Conservation (phyloP, 139 green algal genomes). For the Coccomyxa sp. region DNA sequence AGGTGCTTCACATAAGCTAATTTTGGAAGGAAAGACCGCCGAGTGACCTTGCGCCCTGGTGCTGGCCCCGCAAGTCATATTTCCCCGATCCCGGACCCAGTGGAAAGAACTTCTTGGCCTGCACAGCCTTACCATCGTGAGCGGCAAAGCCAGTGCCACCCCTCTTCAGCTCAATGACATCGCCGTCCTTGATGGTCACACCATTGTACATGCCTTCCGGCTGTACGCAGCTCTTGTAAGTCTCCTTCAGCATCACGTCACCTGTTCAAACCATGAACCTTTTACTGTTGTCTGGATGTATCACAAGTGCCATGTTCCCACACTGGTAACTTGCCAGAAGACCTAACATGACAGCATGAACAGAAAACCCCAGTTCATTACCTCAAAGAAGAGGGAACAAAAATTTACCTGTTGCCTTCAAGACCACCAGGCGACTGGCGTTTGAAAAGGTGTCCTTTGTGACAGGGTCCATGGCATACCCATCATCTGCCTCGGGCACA, state of each 20-base stretch:
- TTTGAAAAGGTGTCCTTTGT: slow-evolving; percentile 85
- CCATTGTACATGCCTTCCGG: slow-evolving; percentile 72
- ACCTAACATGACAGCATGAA: not conserved
- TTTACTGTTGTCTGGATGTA: not conserved
- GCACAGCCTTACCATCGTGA: slow-evolving; percentile 60
- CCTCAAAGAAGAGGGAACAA: too few species aligned
- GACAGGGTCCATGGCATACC: slow-evolving; percentile 82
- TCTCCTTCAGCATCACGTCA: slow-evolving; percentile 75
- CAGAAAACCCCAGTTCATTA: not conserved
- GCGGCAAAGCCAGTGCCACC: slow-evolving; percentile 58
- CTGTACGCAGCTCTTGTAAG: slow-evolving; percentile 73
- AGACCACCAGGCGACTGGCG: slow-evolving; percentile 64
- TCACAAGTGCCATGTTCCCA: not conserved
- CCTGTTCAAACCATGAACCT: slow-evolving; percentile 24
- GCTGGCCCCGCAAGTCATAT: slow-evolving; percentile 75
- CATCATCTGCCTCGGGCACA: slow-evolving; percentile 37
- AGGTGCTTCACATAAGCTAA: slow-evolving; percentile 10
- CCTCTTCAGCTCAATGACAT: slow-evolving; percentile 68
- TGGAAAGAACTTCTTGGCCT: slow-evolving; percentile 45
- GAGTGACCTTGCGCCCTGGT: slow-evolving; percentile 33
- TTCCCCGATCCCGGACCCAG: slow-evolving; percentile 66
- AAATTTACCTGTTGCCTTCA: slow-evolving; percentile 63
- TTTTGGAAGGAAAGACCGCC: slow-evolving; percentile 70
- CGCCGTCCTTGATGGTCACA: slow-evolving; percentile 33
- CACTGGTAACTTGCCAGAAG: too few species aligned